These are phyloP conservation scores for Mediolabrus comicus DNA, from an alignment of 108 stramenopile species.

Conservation along the genomic window DNA sequence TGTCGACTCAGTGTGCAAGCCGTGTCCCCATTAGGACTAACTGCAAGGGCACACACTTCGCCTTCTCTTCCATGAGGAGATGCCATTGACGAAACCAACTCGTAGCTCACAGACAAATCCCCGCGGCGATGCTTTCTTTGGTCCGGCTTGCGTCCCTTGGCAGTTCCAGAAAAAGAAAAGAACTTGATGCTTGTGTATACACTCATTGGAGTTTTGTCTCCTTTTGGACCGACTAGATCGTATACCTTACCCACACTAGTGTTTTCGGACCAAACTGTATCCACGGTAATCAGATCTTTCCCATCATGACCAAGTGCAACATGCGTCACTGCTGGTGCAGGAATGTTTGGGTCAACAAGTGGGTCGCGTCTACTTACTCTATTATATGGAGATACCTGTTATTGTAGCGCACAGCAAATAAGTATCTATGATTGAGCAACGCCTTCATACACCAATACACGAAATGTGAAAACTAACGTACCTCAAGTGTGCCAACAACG, in stretches of 20 bases:
- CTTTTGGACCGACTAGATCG: constrained; percentile 17
- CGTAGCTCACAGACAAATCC: constrained; percentile 43
- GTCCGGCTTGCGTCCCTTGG: constrained; percentile 15
- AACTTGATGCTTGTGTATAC: constrained; percentile 69
- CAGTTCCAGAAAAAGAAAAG: constrained; percentile 48
- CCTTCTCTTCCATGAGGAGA: constrained; percentile 73
- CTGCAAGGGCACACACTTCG: constrained; percentile 54
- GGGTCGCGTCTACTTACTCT: constrained; percentile 63
- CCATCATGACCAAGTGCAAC: constrained; percentile 53
- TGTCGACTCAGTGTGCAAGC: constrained; percentile 80
- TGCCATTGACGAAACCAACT: constrained; percentile 66
- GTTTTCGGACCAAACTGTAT: constrained; percentile 70
- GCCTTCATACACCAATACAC: no score
- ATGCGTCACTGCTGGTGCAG: constrained; percentile 62
- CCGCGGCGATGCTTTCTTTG: constrained; percentile 20
- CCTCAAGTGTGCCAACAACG: constrained; percentile 59
- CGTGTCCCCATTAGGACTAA: constrained; percentile 49
- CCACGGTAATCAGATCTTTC: constrained; percentile 67
- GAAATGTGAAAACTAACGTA: no score
- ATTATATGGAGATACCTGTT: constrained; percentile 84
- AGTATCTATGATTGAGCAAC: no score
- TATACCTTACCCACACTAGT: constrained; percentile 41
- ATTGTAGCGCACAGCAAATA: no score
- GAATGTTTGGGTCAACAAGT: constrained; percentile 49
- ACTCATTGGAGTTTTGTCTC: constrained; percentile 34